These are phyloP conservation scores for Nicotiana paniculata DNA, from an alignment of 257 asterid species.

Conservation along the genomic window DNA sequence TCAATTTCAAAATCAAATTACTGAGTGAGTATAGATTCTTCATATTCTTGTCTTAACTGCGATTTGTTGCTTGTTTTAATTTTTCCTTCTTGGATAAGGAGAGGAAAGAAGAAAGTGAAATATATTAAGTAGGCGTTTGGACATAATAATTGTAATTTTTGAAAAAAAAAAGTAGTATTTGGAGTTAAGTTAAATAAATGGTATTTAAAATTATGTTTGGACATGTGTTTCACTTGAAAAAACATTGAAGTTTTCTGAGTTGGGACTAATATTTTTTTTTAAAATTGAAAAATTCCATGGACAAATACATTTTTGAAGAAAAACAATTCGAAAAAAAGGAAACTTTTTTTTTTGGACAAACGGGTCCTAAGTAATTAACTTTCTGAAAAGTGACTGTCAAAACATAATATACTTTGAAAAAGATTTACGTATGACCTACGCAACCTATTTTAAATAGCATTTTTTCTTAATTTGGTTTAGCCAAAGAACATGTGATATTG, in stretches of 20 bases:
- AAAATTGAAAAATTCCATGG: too few species aligned
- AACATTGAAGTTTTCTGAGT: too few species aligned
- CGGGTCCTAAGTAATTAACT: not conserved
- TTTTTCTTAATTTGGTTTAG: not conserved
- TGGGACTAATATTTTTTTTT: too few species aligned
- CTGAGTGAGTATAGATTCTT: constrained; percentile 16
- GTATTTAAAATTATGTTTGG: too few species aligned
- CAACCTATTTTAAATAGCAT: not conserved
- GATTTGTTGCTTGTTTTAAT: not conserved
- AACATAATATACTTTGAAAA: not conserved
- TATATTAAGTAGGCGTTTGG: not conserved
- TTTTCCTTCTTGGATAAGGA: not conserved
- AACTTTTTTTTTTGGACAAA: too few species aligned
- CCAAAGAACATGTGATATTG: not conserved
- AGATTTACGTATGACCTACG: not conserved
- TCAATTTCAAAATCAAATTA: constrained; percentile 8
- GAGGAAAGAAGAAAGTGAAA: not conserved
- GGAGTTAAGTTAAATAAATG: too few species aligned
- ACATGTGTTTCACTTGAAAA: too few species aligned
- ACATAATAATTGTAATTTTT: too few species aligned
- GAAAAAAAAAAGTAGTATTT: not conserved
- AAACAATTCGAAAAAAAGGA: too few species aligned
- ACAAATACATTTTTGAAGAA: too few species aligned
- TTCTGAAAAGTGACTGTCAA: not conserved
- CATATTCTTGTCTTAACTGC: not conserved